These are phyloP conservation scores for Exidia glandulosa DNA, from an alignment of 768 basidiomycete genomes.

Conservation along the genomic window DNA sequence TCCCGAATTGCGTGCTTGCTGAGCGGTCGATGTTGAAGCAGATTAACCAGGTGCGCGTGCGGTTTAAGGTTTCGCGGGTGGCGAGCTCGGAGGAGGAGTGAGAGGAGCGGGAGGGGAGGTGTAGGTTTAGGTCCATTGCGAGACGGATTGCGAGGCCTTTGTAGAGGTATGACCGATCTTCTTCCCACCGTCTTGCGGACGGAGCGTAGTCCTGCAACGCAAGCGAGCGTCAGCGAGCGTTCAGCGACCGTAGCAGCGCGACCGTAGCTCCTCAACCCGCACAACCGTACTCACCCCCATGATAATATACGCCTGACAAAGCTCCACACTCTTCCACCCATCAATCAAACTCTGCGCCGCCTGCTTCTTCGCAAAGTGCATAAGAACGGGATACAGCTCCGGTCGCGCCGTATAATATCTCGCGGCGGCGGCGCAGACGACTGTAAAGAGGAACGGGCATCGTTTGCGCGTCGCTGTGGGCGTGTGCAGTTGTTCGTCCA, in stretches of 20 bases:
- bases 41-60: slow-evolving; percentile 64
- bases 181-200: slow-evolving; percentile 53
- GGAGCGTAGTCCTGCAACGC: slow-evolving; percentile 36
- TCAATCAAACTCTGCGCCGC: slow-evolving; percentile 51
- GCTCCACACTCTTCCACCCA: slow-evolving; percentile 58
- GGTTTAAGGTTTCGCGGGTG: slow-evolving; percentile 56
- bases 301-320: slow-evolving; percentile 66
- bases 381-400: slow-evolving; percentile 43
- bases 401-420: slow-evolving; percentile 49
- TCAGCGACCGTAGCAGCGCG: neutral
- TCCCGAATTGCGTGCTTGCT: slow-evolving; percentile 65
- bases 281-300: slow-evolving; percentile 30
- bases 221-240: too few relatives aligned
- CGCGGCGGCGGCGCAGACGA: slow-evolving; percentile 59
- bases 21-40: slow-evolving; percentile 69
- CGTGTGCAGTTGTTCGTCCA: slow-evolving; percentile 29
- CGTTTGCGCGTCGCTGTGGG: slow-evolving; percentile 25
- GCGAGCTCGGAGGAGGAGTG: slow-evolving; percentile 35
- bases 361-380: slow-evolving; percentile 50
- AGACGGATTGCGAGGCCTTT: slow-evolving; percentile 67
- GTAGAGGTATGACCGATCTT: slow-evolving; percentile 63
- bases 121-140: slow-evolving; percentile 60
- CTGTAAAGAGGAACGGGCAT: slow-evolving; percentile 27
- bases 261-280: neutral
- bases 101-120: slow-evolving; percentile 35